phyloP scores from a whole-genome alignment of 2,329 filamentous ascomycete species.

The Dactylellina cionopaga region DNA sequence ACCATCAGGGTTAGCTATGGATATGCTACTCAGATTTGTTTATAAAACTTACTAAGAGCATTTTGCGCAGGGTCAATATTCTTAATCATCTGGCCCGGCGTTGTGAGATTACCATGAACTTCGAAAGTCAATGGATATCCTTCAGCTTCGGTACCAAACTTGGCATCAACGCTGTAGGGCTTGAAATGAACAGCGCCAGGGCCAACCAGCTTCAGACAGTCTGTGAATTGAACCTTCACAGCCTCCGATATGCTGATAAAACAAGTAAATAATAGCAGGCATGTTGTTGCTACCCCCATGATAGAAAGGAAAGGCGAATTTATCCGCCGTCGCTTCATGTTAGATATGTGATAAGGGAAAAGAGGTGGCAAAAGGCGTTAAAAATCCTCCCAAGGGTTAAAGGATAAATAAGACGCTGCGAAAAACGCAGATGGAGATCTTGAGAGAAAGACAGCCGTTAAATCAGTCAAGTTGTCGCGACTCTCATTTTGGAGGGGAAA shows the following conservation, averaged over 20 bases:
- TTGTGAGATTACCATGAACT: slow-evolving; percentile 40
- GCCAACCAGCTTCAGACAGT: slow-evolving; percentile 18
- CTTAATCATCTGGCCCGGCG: slow-evolving; percentile 20
- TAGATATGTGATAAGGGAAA: neutral
- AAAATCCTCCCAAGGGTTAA: too few relatives aligned
- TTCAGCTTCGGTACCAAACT: slow-evolving; percentile 34
- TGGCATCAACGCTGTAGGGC: slow-evolving; percentile 46
- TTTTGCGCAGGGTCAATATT: slow-evolving; percentile 21
- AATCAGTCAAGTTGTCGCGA: slow-evolving; percentile 15
- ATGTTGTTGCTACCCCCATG: slow-evolving; percentile 25
- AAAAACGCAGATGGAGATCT: neutral
- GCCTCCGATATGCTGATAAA: slow-evolving; percentile 20
- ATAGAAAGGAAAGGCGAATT: neutral
- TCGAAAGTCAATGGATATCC: slow-evolving; percentile 36
- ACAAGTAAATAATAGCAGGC: slow-evolving; percentile 8
- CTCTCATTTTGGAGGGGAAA: slow-evolving; percentile 39
- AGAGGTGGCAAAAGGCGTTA: slow-evolving; percentile 7
- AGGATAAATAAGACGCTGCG: too few relatives aligned
- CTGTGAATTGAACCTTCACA: slow-evolving; percentile 30
- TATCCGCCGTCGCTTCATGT: slow-evolving; percentile 46
- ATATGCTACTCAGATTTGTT: neutral
- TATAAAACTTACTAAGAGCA: slow-evolving; percentile 26
- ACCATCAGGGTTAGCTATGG: slow-evolving; percentile 8
- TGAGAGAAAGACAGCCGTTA: neutral
- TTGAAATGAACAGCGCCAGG: slow-evolving; percentile 36